phyloP scores from a whole-genome alignment of 495 filamentous ascomycete species.

The Daldinia bambusicola region DNA sequence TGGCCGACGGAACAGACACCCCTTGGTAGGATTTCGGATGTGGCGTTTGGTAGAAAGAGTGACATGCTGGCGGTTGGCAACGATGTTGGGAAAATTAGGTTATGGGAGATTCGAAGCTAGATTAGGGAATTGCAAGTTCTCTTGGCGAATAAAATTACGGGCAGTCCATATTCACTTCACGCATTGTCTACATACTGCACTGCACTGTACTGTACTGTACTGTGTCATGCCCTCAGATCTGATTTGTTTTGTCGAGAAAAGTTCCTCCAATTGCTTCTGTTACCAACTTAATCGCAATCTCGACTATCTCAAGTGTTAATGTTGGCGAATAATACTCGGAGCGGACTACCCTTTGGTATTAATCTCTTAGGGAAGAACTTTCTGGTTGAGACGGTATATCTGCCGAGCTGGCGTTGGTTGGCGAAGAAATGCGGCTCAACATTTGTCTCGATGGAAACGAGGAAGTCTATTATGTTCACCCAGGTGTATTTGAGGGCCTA shows the following conservation, averaged over 20 bases:
- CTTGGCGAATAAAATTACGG: constrained; percentile 6
- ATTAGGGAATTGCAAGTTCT: constrained; percentile 6
- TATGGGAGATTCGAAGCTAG: constrained; percentile 81
- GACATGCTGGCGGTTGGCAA: constrained; percentile 85
- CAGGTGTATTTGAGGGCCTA: constrained; percentile 47
- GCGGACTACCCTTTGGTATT: constrained; percentile 46
- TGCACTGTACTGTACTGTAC: constrained; percentile 1
- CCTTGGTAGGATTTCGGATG: constrained; percentile 81
- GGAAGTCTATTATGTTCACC: constrained; percentile 55
- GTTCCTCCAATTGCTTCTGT: background rate
- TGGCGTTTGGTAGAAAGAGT: constrained; percentile 77
- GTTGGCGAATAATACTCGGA: constrained; percentile 34
- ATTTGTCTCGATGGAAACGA: constrained; percentile 35
- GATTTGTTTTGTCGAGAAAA: background rate
- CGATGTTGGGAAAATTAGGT: constrained; percentile 81
- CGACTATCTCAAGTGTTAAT: constrained; percentile 7
- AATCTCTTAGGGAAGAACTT: constrained; percentile 37
- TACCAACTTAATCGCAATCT: background rate
- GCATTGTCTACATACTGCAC: background rate
- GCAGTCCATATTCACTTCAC: constrained; percentile 1
- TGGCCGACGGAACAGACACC: constrained; percentile 95
- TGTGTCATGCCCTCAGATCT: background rate
- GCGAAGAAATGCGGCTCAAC: constrained; percentile 34
- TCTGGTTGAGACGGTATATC: constrained; percentile 36
- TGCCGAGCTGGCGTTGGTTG: constrained; percentile 31